Conservation (phyloP, 352 stramenopile species). For the Blastocystis sp. region DNA sequence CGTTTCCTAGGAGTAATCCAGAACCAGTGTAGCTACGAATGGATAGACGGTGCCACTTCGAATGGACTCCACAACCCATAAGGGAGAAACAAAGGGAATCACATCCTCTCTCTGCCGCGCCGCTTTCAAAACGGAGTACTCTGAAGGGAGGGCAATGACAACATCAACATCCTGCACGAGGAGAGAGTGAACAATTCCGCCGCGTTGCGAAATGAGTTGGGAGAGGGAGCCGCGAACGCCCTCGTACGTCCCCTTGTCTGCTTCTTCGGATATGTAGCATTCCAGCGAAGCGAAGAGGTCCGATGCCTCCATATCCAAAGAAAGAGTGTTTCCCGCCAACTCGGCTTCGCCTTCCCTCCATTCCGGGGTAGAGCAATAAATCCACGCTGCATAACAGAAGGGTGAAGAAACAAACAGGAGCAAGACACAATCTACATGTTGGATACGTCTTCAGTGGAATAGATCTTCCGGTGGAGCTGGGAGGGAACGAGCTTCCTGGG, state of each 20-base stretch:
- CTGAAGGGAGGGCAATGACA: background rate
- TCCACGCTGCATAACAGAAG: background rate
- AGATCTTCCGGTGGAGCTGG: constrained; percentile 28
- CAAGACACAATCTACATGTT: background rate
- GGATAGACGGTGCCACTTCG: background rate
- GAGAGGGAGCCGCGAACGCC: background rate
- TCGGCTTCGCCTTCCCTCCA: background rate
- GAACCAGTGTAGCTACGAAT: constrained; percentile 1
- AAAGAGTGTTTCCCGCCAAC: background rate
- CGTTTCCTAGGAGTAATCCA: background rate
- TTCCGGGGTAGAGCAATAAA: background rate
- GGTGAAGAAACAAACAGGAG: constrained; percentile 5
- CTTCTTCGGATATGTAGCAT: constrained; percentile 17
- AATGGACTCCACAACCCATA: constrained; percentile 15
- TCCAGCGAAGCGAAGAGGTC: constrained; percentile 27
- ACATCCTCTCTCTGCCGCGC: background rate
- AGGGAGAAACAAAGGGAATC: constrained; percentile 39
- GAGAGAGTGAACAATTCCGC: constrained; percentile 28
- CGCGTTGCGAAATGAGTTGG: constrained; percentile 9
- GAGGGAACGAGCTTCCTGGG: constrained; percentile 13
- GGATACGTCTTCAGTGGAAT: constrained; percentile 50
- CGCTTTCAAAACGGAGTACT: background rate
- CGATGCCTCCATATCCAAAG: constrained; percentile 18
- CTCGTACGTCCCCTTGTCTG: background rate
- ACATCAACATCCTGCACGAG: constrained; percentile 9